phyloP scores from a whole-genome alignment of 1,284 basidiomycete genomes.

The Trichosporon sp. region DNA sequence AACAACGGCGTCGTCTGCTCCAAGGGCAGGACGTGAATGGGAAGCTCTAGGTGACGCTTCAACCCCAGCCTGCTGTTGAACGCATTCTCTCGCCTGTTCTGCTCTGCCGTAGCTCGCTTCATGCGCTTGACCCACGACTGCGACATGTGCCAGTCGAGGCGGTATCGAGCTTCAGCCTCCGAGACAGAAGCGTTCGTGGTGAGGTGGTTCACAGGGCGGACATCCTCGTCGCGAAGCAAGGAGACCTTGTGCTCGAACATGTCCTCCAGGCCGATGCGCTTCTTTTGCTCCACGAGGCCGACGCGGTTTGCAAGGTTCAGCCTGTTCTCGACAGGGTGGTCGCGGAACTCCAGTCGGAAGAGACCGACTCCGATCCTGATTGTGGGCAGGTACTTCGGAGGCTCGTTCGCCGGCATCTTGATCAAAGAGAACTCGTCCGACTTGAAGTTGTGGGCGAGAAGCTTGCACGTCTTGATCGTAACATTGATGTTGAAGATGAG shows the following conservation, averaged over 20 bases:
- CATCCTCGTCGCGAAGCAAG: conserved; percentile 52
- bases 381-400: conserved; percentile 65
- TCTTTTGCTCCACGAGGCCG: conserved; percentile 68
- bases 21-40: conserved; percentile 52
- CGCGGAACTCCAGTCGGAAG: conserved; percentile 73
- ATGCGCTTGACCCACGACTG: conserved; percentile 68
- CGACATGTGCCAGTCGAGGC: conserved; percentile 70
- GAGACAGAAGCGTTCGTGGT: conserved; percentile 55
- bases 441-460: conserved; percentile 53
- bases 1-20: conserved; percentile 66
- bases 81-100: conserved; percentile 49
- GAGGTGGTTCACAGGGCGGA: conserved; percentile 18
- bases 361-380: conserved; percentile 61
- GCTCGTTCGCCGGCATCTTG: conserved; percentile 61
- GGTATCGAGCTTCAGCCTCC: conserved; percentile 66
- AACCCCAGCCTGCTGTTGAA: conserved; percentile 35
- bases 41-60: conserved; percentile 42
- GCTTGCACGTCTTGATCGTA: conserved; percentile 63
- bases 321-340: conserved; percentile 79
- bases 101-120: conserved; percentile 49
- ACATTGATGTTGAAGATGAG: conserved; percentile 65
- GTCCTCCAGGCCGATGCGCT: conserved; percentile 71
- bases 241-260: conserved; percentile 71
- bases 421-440: conserved; percentile 26
- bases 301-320: conserved; percentile 73